Conservation (phyloP, 129 eudicot species). For the Artemisia tridentata region DNA sequence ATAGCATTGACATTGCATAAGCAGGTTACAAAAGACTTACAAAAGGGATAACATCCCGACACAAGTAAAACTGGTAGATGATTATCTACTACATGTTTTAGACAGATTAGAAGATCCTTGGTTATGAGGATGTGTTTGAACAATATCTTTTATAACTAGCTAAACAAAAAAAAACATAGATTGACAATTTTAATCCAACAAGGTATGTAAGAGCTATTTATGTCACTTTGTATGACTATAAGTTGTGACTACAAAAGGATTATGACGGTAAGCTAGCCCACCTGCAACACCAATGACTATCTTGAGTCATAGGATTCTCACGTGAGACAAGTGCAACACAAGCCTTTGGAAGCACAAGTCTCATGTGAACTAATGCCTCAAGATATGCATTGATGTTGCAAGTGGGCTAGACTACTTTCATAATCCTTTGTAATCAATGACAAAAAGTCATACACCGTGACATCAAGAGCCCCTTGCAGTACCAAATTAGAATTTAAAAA, state of each 20-base stretch:
- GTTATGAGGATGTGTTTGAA: constrained; percentile 10
- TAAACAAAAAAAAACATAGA: background rate
- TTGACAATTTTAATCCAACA: constrained; percentile 1
- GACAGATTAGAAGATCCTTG: constrained; percentile 4
- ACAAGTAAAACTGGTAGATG: background rate
- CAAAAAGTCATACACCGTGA: constrained; percentile 36
- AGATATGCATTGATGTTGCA: constrained; percentile 15
- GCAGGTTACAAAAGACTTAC: no score
- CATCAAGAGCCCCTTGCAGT: constrained; percentile 31
- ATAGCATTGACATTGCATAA: no score
- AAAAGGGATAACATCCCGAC: no score
- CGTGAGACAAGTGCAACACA: constrained; percentile 25
- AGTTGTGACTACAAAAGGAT: constrained; percentile 24
- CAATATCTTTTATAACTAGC: background rate
- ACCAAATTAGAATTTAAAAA: constrained; percentile 4
- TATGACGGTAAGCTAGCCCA: constrained; percentile 31
- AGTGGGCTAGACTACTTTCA: constrained; percentile 42
- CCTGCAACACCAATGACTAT: constrained; percentile 17
- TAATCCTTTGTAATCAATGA: constrained; percentile 20
- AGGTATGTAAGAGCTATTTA: constrained; percentile 25
- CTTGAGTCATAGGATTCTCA: constrained; percentile 12
- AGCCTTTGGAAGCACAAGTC: constrained; percentile 12
- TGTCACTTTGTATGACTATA: constrained; percentile 26
- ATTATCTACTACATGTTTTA: background rate
- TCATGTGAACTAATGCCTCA: constrained; percentile 22